Percentiles rank a stretch among this genome's conserved stretches.
These are phyloP conservation scores for sorghum (Sorghum bicolor) DNA, from an alignment of 176 grass and related monocot species.

Conservation along the genomic window DNA sequence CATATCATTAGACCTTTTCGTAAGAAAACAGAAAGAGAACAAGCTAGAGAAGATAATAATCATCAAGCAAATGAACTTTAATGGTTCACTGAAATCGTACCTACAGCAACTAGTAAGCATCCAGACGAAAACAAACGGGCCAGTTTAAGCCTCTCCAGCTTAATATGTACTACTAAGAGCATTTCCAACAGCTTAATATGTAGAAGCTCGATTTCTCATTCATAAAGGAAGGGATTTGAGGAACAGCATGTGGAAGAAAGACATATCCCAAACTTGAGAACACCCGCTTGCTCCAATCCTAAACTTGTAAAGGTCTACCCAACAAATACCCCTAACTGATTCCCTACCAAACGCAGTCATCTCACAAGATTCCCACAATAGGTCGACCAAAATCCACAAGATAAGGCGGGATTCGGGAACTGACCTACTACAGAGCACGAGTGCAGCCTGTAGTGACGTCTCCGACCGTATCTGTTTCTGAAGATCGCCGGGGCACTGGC, in stretches of 20 bases:
- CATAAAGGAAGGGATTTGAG: constrained; percentile 20
- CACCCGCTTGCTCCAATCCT: neutral
- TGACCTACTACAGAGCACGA: neutral
- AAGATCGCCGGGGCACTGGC: neutral
- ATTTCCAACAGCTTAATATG: neutral
- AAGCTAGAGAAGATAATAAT: neutral
- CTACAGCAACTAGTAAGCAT: too few species aligned
- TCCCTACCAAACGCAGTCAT: neutral
- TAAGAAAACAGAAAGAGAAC: neutral
- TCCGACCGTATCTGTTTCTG: neutral
- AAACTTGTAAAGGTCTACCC: constrained; percentile 11
- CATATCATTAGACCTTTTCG: neutral
- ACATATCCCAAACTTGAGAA: constrained; percentile 43
- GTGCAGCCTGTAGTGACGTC: neutral
- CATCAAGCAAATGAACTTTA: neutral
- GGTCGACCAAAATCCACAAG: neutral
- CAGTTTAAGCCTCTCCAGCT: neutral
- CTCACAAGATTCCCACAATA: neutral
- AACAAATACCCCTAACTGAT: neutral
- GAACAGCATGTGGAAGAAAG: constrained; percentile 29
- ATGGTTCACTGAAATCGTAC: neutral
- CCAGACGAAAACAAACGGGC: neutral
- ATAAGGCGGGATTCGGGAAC: neutral
- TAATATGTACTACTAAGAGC: neutral
- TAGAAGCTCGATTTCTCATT: neutral